Base-by-base conservation (phyloP, 2,329 filamentous ascomycete species). In the Hirsutella rhossiliensis region DNA sequence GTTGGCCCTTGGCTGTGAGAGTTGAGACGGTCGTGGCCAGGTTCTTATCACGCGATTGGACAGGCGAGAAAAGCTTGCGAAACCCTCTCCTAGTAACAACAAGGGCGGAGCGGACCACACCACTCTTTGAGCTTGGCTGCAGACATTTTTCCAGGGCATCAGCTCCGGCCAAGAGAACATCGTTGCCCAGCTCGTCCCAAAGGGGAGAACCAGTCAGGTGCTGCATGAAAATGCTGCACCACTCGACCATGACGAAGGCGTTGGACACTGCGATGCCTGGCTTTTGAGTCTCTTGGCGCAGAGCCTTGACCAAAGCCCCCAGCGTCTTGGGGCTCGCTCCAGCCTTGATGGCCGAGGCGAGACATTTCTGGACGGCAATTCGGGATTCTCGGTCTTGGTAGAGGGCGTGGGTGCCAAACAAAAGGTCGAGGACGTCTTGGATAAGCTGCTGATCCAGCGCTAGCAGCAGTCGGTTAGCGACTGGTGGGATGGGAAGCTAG, bases 181-280 rank as follows among this genome's bases (percentile, higher is more conserved):
- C 80, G 50, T 71, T 57, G 43, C 77, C 76, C 60, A 80, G 80
- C 55, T 70, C 70, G 42, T 77, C 74, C 82, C 80, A 88, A 38
- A 76, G 61, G 11, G 72, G 58, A 15, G 75, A 76, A 40, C 73
- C 72, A 29, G 76, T 76, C 23, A 88, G 70, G 46, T 82, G 73
- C 55, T 89, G 80, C 52, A 95, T 75, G 42, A 96, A 66, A 46
- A 90, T 62, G 46, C 83, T 84, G 62, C 81, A 87, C 90, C 90
- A 98, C 62, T 95, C 87, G 13, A 92, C 74, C 52, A 98, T 70
- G 41, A 94, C 87, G 59, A 96, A 94, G 5, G 88, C 85, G 62
- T 80, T 94, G 38, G 75, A 78, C 15, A 84, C 68, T 29, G 90
- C 87, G 54, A 97, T 81, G 49, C 79, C 81, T 17, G 75, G 68